These are phyloP conservation scores for Trichophyton benhamiae DNA, from an alignment of 2,329 filamentous ascomycete genomes.

Conservation along the genomic window DNA sequence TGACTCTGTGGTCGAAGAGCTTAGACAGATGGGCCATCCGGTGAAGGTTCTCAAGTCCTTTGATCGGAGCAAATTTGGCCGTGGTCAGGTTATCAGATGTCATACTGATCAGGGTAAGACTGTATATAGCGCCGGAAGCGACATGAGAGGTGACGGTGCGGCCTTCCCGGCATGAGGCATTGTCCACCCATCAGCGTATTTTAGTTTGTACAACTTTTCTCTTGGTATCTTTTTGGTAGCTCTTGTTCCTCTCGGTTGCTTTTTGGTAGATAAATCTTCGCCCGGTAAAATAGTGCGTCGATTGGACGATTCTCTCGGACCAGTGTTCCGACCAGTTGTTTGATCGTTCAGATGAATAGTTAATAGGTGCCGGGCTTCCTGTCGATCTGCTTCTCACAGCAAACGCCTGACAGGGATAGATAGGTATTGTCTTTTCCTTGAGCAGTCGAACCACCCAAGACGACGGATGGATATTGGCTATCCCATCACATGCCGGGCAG, in stretches of 20 bases:
- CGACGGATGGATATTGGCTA: no score
- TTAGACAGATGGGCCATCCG: constrained; percentile 60
- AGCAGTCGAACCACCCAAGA: no score
- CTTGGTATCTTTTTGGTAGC: not conserved
- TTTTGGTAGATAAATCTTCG: not conserved
- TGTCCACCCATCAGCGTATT: no score
- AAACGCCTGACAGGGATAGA: no score
- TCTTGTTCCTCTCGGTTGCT: not conserved
- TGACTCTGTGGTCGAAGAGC: constrained; percentile 51
- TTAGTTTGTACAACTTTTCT: not conserved
- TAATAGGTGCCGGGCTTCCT: no score
- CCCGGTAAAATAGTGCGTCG: no score
- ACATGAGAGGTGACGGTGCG: constrained; percentile 71
- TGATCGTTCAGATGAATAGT: no score
- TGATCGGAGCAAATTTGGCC: constrained; percentile 60
- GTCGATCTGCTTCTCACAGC: no score
- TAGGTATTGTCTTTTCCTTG: no score
- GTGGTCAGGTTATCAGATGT: constrained; percentile 74
- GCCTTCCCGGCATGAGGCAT: constrained; percentile 38
- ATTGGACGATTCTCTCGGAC: no score
- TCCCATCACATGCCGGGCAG: no score
- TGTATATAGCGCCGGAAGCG: constrained; percentile 81
- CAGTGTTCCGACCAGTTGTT: no score
- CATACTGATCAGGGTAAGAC: constrained; percentile 61
- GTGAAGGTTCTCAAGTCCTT: constrained; percentile 56